Evolutionary conservation across 176 grass and related monocot species (phyloP).

Genomic region (Phyllostachys edulis): DNA sequence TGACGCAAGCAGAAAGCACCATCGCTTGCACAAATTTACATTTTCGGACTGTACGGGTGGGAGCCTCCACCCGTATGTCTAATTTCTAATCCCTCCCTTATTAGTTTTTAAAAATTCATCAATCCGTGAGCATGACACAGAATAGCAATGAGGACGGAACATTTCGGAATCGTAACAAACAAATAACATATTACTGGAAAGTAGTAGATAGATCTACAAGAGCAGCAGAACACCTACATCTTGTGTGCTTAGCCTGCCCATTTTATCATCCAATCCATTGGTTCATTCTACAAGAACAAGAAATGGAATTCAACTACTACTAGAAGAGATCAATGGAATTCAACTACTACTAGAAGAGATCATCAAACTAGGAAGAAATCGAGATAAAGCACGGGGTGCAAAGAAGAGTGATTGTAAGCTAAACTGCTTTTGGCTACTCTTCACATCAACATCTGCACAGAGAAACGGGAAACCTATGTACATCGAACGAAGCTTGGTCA

Average conservation of each 20-base stretch:
- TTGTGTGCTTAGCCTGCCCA: constrained; percentile 26
- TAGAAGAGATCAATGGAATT: constrained; percentile 13
- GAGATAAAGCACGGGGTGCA: neutral
- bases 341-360: constrained; percentile 17
- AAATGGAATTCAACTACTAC: constrained; percentile 2
- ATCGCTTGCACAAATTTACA: no score
- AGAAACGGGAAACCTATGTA: constrained; percentile 41
- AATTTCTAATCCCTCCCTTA: no score
- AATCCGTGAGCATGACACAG: neutral
- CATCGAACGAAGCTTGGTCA: neutral
- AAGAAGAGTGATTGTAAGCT: constrained; percentile 33
- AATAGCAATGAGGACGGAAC: neutral
- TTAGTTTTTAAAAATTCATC: no score
- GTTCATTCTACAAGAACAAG: constrained; percentile 19
- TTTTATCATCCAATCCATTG: neutral
- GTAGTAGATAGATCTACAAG: neutral
- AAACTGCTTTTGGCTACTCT: constrained; percentile 34
- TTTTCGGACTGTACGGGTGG: no score
- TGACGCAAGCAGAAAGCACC: no score
- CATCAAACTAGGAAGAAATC: constrained; percentile 7
- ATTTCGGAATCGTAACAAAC: neutral
- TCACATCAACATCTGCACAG: constrained; percentile 46
- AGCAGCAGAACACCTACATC: constrained; percentile 6
- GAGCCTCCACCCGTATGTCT: no score
- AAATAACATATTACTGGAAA: neutral